Percentiles rank a stretch among this genome's conserved stretches.
Conservation (phyloP, 2,329 filamentous ascomycete genomes). For the Diaporthe nobilis region DNA sequence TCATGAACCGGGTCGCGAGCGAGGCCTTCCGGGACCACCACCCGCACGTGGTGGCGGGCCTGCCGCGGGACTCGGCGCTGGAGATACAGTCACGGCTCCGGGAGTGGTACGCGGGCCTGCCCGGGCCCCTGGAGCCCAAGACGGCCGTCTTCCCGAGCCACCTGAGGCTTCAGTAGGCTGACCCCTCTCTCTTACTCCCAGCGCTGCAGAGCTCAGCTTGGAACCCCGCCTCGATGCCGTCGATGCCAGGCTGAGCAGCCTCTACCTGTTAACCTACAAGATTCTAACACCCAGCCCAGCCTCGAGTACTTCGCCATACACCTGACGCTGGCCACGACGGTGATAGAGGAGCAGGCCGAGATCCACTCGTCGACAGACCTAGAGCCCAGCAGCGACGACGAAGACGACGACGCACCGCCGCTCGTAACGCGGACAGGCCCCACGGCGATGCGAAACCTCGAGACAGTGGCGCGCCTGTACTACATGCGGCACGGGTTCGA, state of each 20-base stretch:
- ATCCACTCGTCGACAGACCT: background rate
- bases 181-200: background rate
- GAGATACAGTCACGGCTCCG: background rate
- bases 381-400: background rate
- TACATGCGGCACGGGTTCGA: slow-evolving; percentile 25
- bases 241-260: background rate
- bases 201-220: background rate
- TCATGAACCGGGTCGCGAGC: slow-evolving; percentile 5
- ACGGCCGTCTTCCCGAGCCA: slow-evolving; percentile 5
- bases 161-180: background rate
- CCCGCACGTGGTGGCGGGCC: background rate
- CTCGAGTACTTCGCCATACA: background rate
- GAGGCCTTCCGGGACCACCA: slow-evolving; percentile 3
- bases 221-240: too few relatives aligned
- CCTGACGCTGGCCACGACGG: background rate
- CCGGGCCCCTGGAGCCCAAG: background rate
- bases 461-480: slow-evolving; percentile 22
- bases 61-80: background rate
- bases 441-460: slow-evolving; percentile 3
- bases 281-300: background rate
- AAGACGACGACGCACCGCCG: background rate
- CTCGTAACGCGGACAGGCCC: background rate
- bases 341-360: slow-evolving; percentile 1
- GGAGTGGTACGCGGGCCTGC: background rate
- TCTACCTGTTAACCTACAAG: background rate